phyloP scores from a whole-genome alignment of 164 flowering plant species.

The Magnolia sinica region DNA sequence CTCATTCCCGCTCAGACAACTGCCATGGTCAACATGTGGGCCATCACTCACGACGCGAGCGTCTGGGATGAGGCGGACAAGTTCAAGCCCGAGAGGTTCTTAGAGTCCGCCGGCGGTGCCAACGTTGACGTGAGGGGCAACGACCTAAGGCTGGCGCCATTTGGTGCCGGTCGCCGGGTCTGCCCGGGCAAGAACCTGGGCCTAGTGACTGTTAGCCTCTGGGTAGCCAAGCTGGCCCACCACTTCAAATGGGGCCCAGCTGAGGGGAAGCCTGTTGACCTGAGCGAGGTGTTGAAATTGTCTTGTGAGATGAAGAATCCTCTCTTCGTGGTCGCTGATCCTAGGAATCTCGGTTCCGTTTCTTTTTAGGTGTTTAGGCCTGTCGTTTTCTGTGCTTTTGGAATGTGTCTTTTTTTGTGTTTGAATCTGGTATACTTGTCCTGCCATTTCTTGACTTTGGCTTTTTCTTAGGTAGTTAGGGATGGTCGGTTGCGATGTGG shows the following conservation, averaged over 20 bases:
- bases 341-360: constrained; percentile 10
- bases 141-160: constrained; percentile 58
- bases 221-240: constrained; percentile 52
- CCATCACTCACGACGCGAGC: constrained; percentile 50
- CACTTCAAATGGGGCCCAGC: constrained; percentile 37
- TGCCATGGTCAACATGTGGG: constrained; percentile 85
- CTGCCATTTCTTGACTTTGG: background rate
- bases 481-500: background rate
- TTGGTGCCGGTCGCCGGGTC: constrained; percentile 57
- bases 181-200: constrained; percentile 59
- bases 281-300: constrained; percentile 41
- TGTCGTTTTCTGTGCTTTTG: background rate
- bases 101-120: constrained; percentile 26
- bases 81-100: constrained; percentile 51
- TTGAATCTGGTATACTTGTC: background rate
- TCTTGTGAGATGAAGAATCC: constrained; percentile 58
- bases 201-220: constrained; percentile 38
- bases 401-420: background rate
- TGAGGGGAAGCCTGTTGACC: constrained; percentile 26
- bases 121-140: constrained; percentile 43
- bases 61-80: constrained; percentile 42
- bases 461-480: background rate
- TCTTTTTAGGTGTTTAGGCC: background rate
- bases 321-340: constrained; percentile 24
- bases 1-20: constrained; percentile 49